A percentile compares a stretch with the other conserved stretches of the same genome.
Evolutionary conservation across 768 basidiomycete genomes (phyloP).

Genomic region (Pleurotus ostreatus): DNA sequence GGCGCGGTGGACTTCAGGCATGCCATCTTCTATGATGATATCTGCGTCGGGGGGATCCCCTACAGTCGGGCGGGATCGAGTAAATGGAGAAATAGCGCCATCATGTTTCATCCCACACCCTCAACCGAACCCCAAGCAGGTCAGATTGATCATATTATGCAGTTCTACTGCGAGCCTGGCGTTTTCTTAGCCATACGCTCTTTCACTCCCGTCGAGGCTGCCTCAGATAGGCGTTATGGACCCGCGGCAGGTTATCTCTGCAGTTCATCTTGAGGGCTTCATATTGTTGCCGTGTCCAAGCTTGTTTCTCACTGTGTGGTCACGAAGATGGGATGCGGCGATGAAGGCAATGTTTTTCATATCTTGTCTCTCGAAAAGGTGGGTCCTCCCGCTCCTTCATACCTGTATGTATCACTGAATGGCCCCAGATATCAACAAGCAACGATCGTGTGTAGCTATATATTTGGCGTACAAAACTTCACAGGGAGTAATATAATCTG

Average conservation of each 20-base stretch:
- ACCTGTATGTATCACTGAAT: too few relatives aligned
- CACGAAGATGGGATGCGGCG: conserved; percentile 1
- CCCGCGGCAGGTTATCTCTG: conserved; percentile 14
- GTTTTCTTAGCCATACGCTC: conserved; percentile 8
- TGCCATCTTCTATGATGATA: conserved; percentile 1
- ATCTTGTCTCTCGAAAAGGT: neutral
- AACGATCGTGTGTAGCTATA: too few relatives aligned
- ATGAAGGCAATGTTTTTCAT: neutral
- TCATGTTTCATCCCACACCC: conserved; percentile 8
- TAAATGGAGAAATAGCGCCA: conserved; percentile 7
- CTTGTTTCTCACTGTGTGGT: conserved; percentile 9
- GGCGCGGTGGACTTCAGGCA: neutral
- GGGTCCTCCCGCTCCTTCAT: too few relatives aligned
- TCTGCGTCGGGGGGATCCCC: conserved; percentile 7
- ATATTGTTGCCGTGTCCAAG: conserved; percentile 9
- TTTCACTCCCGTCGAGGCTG: neutral
- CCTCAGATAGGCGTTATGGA: conserved; percentile 9
- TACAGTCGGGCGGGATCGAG: conserved; percentile 9
- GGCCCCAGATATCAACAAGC: too few relatives aligned
- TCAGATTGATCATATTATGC: conserved; percentile 7
- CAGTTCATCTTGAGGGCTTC: neutral
- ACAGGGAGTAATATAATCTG: too few relatives aligned
- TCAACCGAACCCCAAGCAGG: neutral
- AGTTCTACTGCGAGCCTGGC: conserved; percentile 1
- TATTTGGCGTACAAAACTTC: too few relatives aligned